Percentiles rank a stretch among this genome's conserved stretches.
Evolutionary conservation across 805 yeast genomes (phyloP).

Genomic region (Babjeviella inositovora): DNA sequence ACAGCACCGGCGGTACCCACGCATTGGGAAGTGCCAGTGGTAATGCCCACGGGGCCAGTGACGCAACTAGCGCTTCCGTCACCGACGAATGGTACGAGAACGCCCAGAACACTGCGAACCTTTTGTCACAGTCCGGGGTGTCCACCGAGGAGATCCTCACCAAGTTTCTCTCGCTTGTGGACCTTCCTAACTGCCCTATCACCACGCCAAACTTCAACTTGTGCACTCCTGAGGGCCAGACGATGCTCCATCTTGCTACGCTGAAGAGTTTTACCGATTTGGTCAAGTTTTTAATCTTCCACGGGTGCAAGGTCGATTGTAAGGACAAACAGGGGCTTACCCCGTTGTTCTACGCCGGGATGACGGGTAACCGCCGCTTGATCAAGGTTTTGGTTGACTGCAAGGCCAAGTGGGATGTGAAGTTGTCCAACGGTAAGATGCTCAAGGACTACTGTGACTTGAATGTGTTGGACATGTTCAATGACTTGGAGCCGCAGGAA

Average conservation of each 20-base stretch:
- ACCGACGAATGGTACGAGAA: constrained; percentile 31
- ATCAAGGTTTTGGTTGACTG: constrained; percentile 46
- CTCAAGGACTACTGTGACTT: constrained; percentile 24
- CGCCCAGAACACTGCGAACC: constrained; percentile 33
- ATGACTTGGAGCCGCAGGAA: constrained; percentile 10
- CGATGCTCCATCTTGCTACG: constrained; percentile 76
- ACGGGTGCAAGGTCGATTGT: constrained; percentile 47
- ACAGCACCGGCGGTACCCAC: no score
- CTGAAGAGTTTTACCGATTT: constrained; percentile 55
- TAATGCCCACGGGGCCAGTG: no score
- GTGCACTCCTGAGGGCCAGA: constrained; percentile 73
- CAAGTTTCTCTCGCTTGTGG: constrained; percentile 39
- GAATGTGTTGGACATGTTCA: constrained; percentile 23
- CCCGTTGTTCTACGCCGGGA: constrained; percentile 76
- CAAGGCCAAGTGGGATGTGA: constrained; percentile 40
- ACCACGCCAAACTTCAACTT: constrained; percentile 61
- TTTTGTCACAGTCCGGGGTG: constrained; percentile 23
- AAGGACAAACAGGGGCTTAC: constrained; percentile 73
- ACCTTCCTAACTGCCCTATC: constrained; percentile 46
- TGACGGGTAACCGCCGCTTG: constrained; percentile 56
- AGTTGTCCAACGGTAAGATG: constrained; percentile 32
- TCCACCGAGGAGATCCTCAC: constrained; percentile 33
- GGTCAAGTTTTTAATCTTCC: constrained; percentile 47
- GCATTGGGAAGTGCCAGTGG: no score
- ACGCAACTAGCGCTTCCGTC: constrained; percentile 4